Evolutionary conservation across 768 basidiomycete species (phyloP).

Genomic region (Hygrocybe coccinea): DNA sequence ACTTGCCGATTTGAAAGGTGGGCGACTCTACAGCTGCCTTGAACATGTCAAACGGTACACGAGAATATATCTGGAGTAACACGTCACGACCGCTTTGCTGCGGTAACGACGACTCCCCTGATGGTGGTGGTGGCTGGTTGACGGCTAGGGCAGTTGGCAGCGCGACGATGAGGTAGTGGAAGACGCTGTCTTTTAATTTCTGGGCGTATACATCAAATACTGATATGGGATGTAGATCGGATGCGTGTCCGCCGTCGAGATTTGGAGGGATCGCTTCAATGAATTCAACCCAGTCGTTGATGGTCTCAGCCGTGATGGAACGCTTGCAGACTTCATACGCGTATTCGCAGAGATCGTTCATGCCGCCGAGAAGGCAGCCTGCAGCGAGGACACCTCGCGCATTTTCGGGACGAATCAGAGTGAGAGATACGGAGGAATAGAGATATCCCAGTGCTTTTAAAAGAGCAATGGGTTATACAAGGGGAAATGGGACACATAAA

Average conservation of each 20-base stretch:
- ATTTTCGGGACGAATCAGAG: conserved; percentile 67
- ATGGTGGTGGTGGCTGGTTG: conserved; percentile 33
- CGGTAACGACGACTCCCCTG: conserved; percentile 32
- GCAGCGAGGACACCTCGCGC: conserved; percentile 83
- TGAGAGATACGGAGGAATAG: conserved; percentile 68
- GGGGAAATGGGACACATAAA: conserved; percentile 6
- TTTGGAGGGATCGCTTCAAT: conserved; percentile 51
- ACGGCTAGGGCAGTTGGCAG: conserved; percentile 65
- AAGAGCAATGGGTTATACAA: conserved; percentile 13
- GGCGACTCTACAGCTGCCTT: conserved; percentile 78
- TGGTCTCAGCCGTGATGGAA: conserved; percentile 70
- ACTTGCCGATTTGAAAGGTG: conserved; percentile 70
- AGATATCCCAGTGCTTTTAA: conserved; percentile 69
- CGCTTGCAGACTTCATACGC: conserved; percentile 74
- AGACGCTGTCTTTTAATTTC: conserved; percentile 68
- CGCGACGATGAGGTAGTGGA: conserved; percentile 70
- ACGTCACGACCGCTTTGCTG: conserved; percentile 58
- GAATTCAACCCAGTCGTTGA: conserved; percentile 75
- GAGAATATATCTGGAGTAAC: conserved; percentile 68
- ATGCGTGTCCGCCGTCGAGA: conserved; percentile 48
- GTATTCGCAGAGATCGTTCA: conserved; percentile 78
- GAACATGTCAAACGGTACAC: conserved; percentile 84
- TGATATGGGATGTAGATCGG: conserved; percentile 47
- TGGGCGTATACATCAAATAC: conserved; percentile 78
- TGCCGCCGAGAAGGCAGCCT: conserved; percentile 77